phyloP scores from a whole-genome alignment of 257 asterid species.

The Schizonepeta tenuifolia region DNA sequence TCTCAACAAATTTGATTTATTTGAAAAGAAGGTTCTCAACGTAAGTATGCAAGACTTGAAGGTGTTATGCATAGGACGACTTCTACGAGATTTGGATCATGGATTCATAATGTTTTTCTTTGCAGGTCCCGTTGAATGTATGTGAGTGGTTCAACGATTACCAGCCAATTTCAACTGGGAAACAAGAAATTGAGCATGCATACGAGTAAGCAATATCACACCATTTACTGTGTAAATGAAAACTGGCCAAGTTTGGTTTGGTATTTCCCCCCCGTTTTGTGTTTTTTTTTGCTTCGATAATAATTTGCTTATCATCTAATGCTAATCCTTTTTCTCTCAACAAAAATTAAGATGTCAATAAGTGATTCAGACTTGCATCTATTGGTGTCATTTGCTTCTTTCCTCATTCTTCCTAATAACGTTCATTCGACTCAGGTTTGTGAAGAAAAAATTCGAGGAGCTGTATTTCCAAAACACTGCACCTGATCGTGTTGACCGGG shows the following conservation, averaged over 20 bases:
- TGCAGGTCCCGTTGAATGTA: constrained; percentile 83
- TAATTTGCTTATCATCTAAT: neutral
- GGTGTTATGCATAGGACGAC: constrained; percentile 14
- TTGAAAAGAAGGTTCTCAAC: constrained; percentile 89
- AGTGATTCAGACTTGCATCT: constrained; percentile 6
- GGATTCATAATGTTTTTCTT: constrained; percentile 19
- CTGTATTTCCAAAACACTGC: constrained; percentile 90
- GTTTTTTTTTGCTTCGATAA: neutral
- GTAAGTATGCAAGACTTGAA: constrained; percentile 52
- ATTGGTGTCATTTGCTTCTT: neutral
- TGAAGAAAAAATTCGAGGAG: constrained; percentile 98
- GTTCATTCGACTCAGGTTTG: constrained; percentile 58
- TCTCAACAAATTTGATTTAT: constrained; percentile 95
- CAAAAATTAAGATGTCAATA: neutral
- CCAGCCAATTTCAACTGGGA: constrained; percentile 90
- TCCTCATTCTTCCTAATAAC: neutral
- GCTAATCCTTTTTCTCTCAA: constrained; percentile 7
- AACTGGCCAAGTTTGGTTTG: neutral
- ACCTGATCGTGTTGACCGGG: constrained; percentile 94
- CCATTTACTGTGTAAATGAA: neutral
- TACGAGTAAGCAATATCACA: constrained; percentile 75
- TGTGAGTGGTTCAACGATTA: constrained; percentile 98
- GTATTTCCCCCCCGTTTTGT: neutral
- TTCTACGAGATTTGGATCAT: constrained; percentile 34
- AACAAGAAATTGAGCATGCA: constrained; percentile 96